Percentiles rank a stretch among this genome's conserved stretches.
Conservation (phyloP, 2,329 filamentous ascomycete genomes). For the Ophiostoma sp. region DNA sequence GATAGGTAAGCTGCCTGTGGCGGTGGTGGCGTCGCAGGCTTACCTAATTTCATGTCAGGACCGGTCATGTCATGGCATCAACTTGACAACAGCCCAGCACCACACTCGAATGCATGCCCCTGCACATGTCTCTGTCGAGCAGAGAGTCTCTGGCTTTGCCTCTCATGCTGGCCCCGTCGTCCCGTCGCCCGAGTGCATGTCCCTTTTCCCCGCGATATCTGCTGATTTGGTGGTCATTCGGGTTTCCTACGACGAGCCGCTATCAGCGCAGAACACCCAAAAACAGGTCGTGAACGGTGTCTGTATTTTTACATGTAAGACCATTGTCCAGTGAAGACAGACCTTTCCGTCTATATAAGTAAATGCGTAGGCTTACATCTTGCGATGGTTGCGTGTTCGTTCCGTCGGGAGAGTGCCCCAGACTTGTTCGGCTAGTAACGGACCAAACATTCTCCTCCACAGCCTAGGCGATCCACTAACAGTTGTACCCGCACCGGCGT, state of each 20-base stretch:
- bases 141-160: too few relatives aligned
- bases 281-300: neutral
- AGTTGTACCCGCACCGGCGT: neutral
- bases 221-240: neutral
- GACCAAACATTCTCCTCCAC: neutral
- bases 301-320: too few relatives aligned
- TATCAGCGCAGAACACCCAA: neutral
- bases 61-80: too few relatives aligned
- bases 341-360: neutral
- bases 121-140: too few relatives aligned
- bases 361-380: neutral
- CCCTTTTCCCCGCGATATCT: neutral
- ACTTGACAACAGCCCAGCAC: too few relatives aligned
- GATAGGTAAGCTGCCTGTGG: neutral
- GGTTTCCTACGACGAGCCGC: neutral
- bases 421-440: constrained; percentile 2
- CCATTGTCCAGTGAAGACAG: neutral
- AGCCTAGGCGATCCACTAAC: neutral
- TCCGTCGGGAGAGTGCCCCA: neutral
- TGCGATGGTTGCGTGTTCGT: neutral
- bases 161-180: too few relatives aligned
- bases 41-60: too few relatives aligned
- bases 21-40: constrained; percentile 1
- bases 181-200: neutral
- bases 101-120: too few relatives aligned